Percentiles rank a stretch among this genome's conserved stretches.
Conservation (phyloP, 768 basidiomycete genomes). For the Suillus cothurnatus region DNA sequence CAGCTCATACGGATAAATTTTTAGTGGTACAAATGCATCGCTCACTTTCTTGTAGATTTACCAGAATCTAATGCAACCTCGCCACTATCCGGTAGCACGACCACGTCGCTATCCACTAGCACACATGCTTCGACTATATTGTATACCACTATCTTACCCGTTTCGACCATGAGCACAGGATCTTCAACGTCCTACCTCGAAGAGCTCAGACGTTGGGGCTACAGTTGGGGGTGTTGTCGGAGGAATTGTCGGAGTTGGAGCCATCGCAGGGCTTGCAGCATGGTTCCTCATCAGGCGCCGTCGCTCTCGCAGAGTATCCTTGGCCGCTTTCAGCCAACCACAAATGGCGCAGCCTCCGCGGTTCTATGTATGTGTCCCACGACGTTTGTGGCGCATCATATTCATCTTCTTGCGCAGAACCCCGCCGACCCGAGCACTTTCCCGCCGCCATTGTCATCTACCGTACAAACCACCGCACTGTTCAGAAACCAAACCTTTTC, state of each 20-base stretch:
- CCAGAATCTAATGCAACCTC: conserved; percentile 45
- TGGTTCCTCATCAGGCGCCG: conserved; percentile 41
- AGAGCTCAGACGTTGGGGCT: conserved; percentile 45
- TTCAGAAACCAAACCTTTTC: conserved; percentile 8
- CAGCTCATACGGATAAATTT: not conserved
- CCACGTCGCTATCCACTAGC: conserved; percentile 6
- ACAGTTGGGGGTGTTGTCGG: conserved; percentile 50
- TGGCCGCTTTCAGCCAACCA: conserved; percentile 12
- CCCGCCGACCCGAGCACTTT: conserved; percentile 40
- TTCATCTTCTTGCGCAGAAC: conserved; percentile 23
- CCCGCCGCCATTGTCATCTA: conserved; percentile 25
- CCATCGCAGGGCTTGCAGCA: conserved; percentile 40
- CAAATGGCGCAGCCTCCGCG: conserved; percentile 22
- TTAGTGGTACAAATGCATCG: not conserved
- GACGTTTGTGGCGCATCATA: not conserved
- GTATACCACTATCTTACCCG: conserved; percentile 15
- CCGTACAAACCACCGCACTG: conserved; percentile 9
- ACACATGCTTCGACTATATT: conserved; percentile 1
- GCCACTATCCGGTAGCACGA: conserved; percentile 3
- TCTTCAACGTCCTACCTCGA: conserved; percentile 12
- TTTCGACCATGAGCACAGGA: conserved; percentile 7
- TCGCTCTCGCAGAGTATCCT: conserved; percentile 23
- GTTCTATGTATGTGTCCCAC: conserved; percentile 28
- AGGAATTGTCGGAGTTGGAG: conserved; percentile 41
- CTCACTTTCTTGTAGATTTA: conserved; percentile 29